Evolutionary conservation across 345 rosid species (phyloP).

Genomic region (Dimocarpus longan): DNA sequence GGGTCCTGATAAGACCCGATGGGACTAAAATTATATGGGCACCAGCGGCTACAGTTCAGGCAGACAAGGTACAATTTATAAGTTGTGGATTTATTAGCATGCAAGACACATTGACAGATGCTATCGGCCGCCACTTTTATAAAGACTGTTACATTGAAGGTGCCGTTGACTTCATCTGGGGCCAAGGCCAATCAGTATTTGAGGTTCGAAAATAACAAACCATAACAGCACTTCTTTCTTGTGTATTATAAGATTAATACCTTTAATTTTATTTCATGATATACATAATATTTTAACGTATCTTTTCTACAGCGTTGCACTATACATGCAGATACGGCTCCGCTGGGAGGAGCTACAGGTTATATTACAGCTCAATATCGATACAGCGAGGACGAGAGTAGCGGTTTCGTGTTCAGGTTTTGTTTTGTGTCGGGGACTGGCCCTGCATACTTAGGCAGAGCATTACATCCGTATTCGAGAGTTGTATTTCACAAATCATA

Average conservation of each 20-base stretch:
- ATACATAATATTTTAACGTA: too few relatives aligned
- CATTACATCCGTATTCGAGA: constrained; percentile 36
- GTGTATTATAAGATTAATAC: too few relatives aligned
- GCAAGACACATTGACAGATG: constrained; percentile 49
- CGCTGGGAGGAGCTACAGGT: constrained; percentile 15
- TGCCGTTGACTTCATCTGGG: constrained; percentile 56
- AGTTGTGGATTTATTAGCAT: constrained; percentile 41
- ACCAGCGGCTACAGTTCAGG: constrained; percentile 33
- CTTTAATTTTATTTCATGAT: too few relatives aligned
- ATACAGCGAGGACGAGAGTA: background rate
- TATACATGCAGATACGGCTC: constrained; percentile 10
- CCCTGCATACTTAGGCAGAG: constrained; percentile 42
- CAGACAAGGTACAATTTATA: constrained; percentile 43
- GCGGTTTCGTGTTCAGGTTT: constrained; percentile 38
- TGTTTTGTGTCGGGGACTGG: constrained; percentile 38
- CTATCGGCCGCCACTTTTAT: constrained; percentile 42
- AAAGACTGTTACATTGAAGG: constrained; percentile 47
- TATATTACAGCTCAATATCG: constrained; percentile 50
- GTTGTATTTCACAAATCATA: constrained; percentile 33
- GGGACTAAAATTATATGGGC: constrained; percentile 29
- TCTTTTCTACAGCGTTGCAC: constrained; percentile 18
- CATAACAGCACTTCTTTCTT: too few relatives aligned
- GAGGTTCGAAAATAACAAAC: constrained; percentile 25
- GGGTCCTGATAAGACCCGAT: background rate
- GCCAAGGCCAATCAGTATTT: constrained; percentile 43